Conservation (phyloP, 2,329 filamentous ascomycete genomes). For the Pseudocercospora fuligena region DNA sequence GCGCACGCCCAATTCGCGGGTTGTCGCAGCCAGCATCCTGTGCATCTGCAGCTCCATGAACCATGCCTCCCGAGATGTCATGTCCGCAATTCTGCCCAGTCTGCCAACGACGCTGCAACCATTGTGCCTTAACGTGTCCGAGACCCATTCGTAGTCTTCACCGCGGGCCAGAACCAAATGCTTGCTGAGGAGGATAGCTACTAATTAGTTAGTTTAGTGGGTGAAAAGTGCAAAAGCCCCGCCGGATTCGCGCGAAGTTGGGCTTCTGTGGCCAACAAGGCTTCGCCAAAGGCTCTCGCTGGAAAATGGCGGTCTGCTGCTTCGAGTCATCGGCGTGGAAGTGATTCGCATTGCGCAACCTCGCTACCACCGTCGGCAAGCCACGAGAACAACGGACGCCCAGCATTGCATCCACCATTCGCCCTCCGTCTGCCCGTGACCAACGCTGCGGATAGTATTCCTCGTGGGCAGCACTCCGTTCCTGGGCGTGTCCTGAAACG, state of each 20-base stretch:
- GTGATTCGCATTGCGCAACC: neutral
- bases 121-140: conserved; percentile 1
- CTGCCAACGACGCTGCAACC: neutral
- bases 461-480: neutral
- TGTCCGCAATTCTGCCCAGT: neutral
- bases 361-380: neutral
- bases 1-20: neutral
- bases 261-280: too few species aligned
- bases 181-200: neutral
- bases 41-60: neutral
- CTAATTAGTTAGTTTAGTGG: neutral
- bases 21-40: neutral
- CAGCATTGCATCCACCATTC: neutral
- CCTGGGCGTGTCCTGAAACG: neutral
- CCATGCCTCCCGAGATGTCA: neutral
- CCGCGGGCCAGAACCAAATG: neutral
- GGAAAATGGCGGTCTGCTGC: neutral
- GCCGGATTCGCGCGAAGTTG: too few species aligned
- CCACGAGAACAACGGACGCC: neutral
- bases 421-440: neutral
- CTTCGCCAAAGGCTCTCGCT: neutral
- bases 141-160: neutral
- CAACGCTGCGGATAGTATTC: neutral
- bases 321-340: neutral
- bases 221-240: neutral